These are phyloP conservation scores for Salix exigua DNA, from an alignment of 345 rosid genomes.

Conservation along the genomic window DNA sequence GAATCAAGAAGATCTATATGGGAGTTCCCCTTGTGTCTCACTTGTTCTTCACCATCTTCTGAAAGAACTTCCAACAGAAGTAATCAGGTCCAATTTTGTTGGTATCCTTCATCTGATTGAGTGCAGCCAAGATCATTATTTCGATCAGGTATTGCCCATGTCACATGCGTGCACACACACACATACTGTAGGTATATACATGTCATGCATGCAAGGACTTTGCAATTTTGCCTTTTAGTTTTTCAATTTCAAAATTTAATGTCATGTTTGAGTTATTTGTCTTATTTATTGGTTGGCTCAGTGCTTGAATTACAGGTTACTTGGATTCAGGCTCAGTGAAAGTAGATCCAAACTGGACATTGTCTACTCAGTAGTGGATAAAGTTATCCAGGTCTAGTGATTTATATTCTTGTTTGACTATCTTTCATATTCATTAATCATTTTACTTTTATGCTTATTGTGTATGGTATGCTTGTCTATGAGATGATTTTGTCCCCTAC, in stretches of 20 bases:
- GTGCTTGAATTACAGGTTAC: constrained; percentile 81
- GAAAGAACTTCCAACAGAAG: constrained; percentile 68
- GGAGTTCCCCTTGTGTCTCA: constrained; percentile 47
- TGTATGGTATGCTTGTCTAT: neutral
- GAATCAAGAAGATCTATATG: constrained; percentile 46
- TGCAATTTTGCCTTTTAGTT: constrained; percentile 3
- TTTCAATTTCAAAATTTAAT: neutral
- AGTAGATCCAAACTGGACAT: constrained; percentile 31
- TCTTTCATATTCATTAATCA: neutral
- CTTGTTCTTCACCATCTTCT: constrained; percentile 72
- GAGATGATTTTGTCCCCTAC: neutral
- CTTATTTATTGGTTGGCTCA: constrained; percentile 24
- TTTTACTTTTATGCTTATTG: neutral
- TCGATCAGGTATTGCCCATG: constrained; percentile 55
- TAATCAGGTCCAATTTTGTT: constrained; percentile 54
- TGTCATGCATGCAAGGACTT: neutral
- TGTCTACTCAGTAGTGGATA: constrained; percentile 40
- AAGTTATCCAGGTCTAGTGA: constrained; percentile 57
- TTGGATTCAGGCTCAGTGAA: constrained; percentile 76
- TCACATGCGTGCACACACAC: neutral
- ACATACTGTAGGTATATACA: constrained; percentile 6
- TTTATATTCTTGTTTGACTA: constrained; percentile 16
- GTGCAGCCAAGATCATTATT: constrained; percentile 60
- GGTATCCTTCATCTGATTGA: constrained; percentile 64
- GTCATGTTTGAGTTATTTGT: neutral